Evolutionary conservation across 257 asterid genomes (phyloP).

Genomic region (Solanum bulbocastanum): DNA sequence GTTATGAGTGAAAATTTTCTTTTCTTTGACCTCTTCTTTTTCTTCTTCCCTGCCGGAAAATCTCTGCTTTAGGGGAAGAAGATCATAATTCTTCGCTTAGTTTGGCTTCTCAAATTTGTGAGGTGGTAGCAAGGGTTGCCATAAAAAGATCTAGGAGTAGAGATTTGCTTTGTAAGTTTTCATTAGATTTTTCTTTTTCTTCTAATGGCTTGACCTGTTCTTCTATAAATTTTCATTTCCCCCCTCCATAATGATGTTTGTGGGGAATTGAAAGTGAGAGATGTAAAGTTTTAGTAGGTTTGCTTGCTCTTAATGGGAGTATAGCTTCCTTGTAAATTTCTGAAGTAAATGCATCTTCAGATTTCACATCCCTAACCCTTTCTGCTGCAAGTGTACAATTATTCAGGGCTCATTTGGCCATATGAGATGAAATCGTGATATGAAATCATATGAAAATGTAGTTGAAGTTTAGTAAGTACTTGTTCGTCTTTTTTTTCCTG

Average conservation of each 20-base stretch:
- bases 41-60: not conserved
- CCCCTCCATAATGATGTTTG: not conserved
- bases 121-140: constrained; percentile 19
- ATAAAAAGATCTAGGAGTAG: constrained; percentile 12
- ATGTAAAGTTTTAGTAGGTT: constrained; percentile 36
- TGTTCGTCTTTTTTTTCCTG: not conserved
- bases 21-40: constrained; percentile 7
- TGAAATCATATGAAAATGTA: not conserved
- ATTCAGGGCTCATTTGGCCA: not conserved
- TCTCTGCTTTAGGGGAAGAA: constrained; percentile 17
- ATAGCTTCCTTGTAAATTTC: constrained; percentile 55
- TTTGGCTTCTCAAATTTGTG: constrained; percentile 12
- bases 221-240: constrained; percentile 1
- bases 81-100: constrained; percentile 20
- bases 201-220: constrained; percentile 17
- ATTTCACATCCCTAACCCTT: not conserved
- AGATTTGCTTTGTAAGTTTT: constrained; percentile 19
- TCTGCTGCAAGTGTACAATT: not conserved
- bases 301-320: constrained; percentile 33
- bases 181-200: not conserved
- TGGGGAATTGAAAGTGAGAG: constrained; percentile 40
- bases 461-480: not conserved
- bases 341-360: constrained; percentile 25
- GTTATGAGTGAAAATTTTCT: constrained; percentile 10
- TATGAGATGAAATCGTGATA: not conserved